Conservation (phyloP, 208 protist species). For the Naegleria gruberi region DNA sequence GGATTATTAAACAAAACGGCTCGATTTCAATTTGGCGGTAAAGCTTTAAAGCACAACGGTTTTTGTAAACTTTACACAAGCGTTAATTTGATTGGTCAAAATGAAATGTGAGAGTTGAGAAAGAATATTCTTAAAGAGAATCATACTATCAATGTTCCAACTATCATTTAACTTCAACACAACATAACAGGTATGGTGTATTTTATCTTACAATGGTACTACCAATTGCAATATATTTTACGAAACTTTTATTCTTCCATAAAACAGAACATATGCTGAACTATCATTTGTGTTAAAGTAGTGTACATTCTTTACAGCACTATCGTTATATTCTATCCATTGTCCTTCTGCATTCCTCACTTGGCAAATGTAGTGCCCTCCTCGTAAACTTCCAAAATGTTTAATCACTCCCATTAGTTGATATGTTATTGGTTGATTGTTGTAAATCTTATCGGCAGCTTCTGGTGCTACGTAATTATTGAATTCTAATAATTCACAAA, state of each 20-base stretch:
- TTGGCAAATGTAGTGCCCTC: neutral
- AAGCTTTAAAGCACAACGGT: too few relatives aligned
- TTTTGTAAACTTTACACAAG: too few relatives aligned
- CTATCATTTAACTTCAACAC: too few relatives aligned
- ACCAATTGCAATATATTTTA: too few relatives aligned
- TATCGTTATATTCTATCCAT: neutral
- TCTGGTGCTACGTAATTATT: neutral
- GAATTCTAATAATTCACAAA: neutral
- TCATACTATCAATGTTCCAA: too few relatives aligned
- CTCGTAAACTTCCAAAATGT: neutral
- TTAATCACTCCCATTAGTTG: neutral
- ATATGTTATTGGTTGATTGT: neutral
- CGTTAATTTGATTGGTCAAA: too few relatives aligned
- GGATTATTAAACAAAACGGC: too few relatives aligned
- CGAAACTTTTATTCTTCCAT: neutral
- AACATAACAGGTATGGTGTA: too few relatives aligned
- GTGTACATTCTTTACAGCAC: neutral
- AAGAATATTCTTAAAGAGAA: too few relatives aligned
- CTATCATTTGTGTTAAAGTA: neutral
- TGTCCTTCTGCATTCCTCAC: neutral
- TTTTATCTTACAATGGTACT: too few relatives aligned
- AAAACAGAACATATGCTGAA: neutral
- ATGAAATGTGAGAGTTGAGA: too few relatives aligned
- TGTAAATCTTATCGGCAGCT: neutral
- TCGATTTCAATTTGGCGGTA: too few relatives aligned